These are phyloP conservation scores for Parathielavia appendiculata DNA, from an alignment of 495 filamentous ascomycete genomes.

Conservation along the genomic window DNA sequence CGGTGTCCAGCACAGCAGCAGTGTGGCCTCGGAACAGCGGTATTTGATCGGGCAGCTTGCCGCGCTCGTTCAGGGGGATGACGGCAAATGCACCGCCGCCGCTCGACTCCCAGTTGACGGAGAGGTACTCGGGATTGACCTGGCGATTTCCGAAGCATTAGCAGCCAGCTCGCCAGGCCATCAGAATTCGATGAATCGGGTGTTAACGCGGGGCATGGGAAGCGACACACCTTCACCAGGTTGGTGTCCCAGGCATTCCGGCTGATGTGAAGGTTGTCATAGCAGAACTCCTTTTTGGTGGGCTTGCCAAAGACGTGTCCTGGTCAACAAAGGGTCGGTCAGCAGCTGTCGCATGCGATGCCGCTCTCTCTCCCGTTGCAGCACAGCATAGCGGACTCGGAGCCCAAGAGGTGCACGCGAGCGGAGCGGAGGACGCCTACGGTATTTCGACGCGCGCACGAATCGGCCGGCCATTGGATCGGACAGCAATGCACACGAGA, in stretches of 20 bases:
- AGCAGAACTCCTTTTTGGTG: conserved; percentile 87
- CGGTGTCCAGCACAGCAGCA: conserved; percentile 90
- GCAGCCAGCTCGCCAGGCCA: conserved; percentile 13
- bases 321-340: conserved; percentile 34
- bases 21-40: conserved; percentile 96
- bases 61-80: conserved; percentile 82
- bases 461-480: conserved; percentile 86
- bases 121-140: conserved; percentile 92
- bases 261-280: conserved; percentile 92
- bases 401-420: conserved; percentile 10
- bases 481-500: background rate
- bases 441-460: conserved; percentile 97
- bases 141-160: conserved; percentile 35
- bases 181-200: background rate
- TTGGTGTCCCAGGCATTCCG: conserved; percentile 99
- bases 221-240: conserved; percentile 69
- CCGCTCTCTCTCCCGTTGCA: conserved; percentile 11
- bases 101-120: conserved; percentile 97
- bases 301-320: conserved; percentile 96
- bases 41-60: conserved; percentile 85
- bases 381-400: conserved; percentile 16
- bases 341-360: conserved; percentile 22
- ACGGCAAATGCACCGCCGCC: conserved; percentile 97
- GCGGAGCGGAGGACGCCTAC: conserved; percentile 51
- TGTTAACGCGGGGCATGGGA: background rate